Percentiles rank a stretch among this genome's conserved stretches.
phyloP scores from a whole-genome alignment of 1,284 basidiomycete species.

The Fomitopsis pinicola region DNA sequence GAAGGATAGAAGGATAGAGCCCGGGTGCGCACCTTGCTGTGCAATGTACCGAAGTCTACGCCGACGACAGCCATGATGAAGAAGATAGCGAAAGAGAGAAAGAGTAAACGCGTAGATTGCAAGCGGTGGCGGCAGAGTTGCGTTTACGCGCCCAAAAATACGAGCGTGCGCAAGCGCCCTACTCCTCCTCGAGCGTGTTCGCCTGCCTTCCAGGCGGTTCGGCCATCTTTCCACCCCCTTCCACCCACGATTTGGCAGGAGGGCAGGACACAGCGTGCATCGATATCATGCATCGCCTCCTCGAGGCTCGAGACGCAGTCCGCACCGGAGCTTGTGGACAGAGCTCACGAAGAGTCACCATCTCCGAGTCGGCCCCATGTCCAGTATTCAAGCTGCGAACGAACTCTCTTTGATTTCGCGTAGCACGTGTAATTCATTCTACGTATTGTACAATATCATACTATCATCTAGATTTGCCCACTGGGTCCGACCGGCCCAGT shows the following conservation, averaged over 20 bases:
- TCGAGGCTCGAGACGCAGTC: not conserved
- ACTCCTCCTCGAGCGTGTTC: slow-evolving; percentile 5
- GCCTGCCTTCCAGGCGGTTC: slow-evolving; percentile 21
- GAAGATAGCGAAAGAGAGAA: slow-evolving; percentile 9
- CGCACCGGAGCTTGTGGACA: not conserved
- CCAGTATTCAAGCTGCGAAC: not conserved
- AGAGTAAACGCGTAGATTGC: slow-evolving; percentile 9
- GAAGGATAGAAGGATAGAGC: not conserved
- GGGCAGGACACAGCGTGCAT: slow-evolving; percentile 1
- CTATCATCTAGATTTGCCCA: slow-evolving; percentile 25
- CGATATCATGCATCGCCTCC: slow-evolving; percentile 2
- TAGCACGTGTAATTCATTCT: not conserved
- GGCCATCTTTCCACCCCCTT: slow-evolving; percentile 13
- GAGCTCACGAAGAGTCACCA: too few relatives aligned
- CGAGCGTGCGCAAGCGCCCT: slow-evolving; percentile 17
- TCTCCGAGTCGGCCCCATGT: too few relatives aligned
- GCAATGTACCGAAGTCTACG: slow-evolving; percentile 86
- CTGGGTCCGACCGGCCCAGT: slow-evolving; percentile 25
- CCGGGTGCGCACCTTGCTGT: slow-evolving; percentile 63
- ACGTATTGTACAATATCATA: not conserved
- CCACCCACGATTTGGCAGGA: not conserved
- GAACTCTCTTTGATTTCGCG: not conserved
- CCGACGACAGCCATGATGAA: slow-evolving; percentile 80
- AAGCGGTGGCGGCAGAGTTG: not conserved
- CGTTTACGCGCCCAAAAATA: slow-evolving; percentile 30